Conservation (phyloP, 1,284 basidiomycete species). For the Trichosporon sp. region DNA sequence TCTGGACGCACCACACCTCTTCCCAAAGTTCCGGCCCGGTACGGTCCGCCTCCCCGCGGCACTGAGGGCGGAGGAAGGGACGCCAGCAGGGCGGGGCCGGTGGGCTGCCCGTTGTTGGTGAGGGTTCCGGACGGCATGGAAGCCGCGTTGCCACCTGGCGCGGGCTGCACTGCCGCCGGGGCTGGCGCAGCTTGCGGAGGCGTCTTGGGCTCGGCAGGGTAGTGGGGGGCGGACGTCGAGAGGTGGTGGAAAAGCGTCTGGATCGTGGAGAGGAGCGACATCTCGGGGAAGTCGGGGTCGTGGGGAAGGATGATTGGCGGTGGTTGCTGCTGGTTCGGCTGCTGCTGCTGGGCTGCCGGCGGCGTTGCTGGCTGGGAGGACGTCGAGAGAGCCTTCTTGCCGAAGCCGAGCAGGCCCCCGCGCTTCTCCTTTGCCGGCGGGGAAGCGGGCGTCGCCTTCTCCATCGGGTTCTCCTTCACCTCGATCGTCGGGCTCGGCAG, state of each 20-base stretch:
- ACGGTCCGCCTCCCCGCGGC: constrained; percentile 45
- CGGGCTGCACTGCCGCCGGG: neutral
- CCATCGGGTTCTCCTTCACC: constrained; percentile 20
- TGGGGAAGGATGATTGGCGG: constrained; percentile 24
- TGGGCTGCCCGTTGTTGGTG: constrained; percentile 22
- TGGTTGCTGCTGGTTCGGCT: constrained; percentile 10
- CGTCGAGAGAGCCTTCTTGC: constrained; percentile 12
- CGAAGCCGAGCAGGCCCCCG: constrained; percentile 19
- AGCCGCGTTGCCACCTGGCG: constrained; percentile 24
- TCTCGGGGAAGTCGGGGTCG: constrained; percentile 60
- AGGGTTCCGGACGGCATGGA: constrained; percentile 31
- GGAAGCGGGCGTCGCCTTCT: constrained; percentile 11
- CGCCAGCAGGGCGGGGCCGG: constrained; percentile 41
- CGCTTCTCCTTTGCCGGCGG: constrained; percentile 25
- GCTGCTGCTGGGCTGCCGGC: constrained; percentile 5
- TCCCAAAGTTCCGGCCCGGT: constrained; percentile 53
- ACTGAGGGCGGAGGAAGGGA: constrained; percentile 44
- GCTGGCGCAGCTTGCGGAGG: neutral
- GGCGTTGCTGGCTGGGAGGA: neutral
- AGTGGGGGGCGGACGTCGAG: constrained; percentile 43
- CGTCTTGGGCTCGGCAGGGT: constrained; percentile 36
- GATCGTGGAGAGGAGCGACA: constrained; percentile 80
- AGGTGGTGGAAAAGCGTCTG: constrained; percentile 85
- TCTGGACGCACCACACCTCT: constrained; percentile 81
- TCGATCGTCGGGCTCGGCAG: constrained; percentile 7